Evolutionary conservation across 2,329 filamentous ascomycete genomes (phyloP).

Genomic region (Alternaria triticimaculans): DNA sequence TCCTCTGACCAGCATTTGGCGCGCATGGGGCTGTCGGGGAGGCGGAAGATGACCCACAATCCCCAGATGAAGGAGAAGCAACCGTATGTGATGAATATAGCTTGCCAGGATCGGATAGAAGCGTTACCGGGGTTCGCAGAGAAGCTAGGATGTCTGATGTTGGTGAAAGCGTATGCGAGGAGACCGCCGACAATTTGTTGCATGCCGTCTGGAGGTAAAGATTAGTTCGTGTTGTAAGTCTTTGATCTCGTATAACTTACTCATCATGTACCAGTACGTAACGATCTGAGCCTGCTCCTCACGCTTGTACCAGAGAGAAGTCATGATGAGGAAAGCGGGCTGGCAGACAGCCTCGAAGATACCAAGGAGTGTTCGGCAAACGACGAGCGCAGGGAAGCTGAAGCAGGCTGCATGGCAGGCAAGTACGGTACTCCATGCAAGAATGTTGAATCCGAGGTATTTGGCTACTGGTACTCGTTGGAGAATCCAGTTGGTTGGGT

Average conservation of each 20-base stretch:
- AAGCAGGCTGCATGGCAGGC: constrained; percentile 67
- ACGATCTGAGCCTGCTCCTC: constrained; percentile 71
- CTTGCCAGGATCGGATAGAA: constrained; percentile 69
- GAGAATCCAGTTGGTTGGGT: constrained; percentile 72
- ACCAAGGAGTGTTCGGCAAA: constrained; percentile 70
- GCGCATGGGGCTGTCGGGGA: constrained; percentile 70
- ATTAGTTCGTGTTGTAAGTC: neutral
- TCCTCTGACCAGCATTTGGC: constrained; percentile 72
- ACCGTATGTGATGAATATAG: constrained; percentile 72
- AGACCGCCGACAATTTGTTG: constrained; percentile 77
- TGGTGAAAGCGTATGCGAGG: constrained; percentile 60
- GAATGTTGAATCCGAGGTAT: constrained; percentile 68
- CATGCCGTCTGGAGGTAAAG: constrained; percentile 56
- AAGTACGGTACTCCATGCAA: constrained; percentile 68
- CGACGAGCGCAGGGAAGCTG: constrained; percentile 66
- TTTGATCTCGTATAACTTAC: constrained; percentile 3
- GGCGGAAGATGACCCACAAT: constrained; percentile 57
- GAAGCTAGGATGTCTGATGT: constrained; percentile 28
- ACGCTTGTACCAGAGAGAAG: constrained; percentile 73
- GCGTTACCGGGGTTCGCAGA: constrained; percentile 42
- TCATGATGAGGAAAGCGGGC: constrained; percentile 71
- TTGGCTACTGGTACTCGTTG: constrained; percentile 71
- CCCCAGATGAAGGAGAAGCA: constrained; percentile 68
- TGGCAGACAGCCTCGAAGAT: constrained; percentile 75
- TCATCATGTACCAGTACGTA: constrained; percentile 79